Percentiles rank a stretch among this genome's conserved stretches.
Evolutionary conservation across 345 rosid genomes (phyloP).

Genomic region (Leavenworthia alabamica): DNA sequence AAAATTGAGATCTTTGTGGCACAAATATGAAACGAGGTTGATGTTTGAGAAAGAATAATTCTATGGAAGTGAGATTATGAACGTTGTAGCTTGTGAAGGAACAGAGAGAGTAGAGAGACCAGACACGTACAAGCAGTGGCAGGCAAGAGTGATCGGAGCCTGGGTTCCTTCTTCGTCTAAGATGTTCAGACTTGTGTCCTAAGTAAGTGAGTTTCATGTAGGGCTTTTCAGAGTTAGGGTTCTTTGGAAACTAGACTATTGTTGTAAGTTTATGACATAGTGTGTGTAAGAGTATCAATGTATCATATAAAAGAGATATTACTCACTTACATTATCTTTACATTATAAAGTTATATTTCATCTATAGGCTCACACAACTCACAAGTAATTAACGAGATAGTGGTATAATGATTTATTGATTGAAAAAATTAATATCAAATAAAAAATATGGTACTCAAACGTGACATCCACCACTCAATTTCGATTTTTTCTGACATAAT

Average conservation of each 20-base stretch:
- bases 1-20: not conserved
- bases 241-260: conserved; percentile 10
- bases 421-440: no score
- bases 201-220: not conserved
- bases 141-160: conserved; percentile 43
- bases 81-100: conserved; percentile 73
- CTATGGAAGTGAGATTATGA: conserved; percentile 52
- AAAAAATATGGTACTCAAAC: conserved; percentile 6
- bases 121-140: conserved; percentile 84
- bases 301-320: conserved; percentile 1
- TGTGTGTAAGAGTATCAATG: conserved; percentile 16
- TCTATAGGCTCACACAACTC: not conserved
- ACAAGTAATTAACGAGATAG: not conserved
- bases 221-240: conserved; percentile 16
- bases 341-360: not conserved
- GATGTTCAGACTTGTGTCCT: not conserved
- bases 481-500: conserved; percentile 6
- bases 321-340: not conserved
- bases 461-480: conserved; percentile 23
- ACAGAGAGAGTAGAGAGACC: conserved; percentile 74
- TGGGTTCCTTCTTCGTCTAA: conserved; percentile 48
- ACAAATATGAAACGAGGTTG: conserved; percentile 38
- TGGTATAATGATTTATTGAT: no score
- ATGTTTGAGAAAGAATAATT: conserved; percentile 61
- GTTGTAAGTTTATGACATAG: conserved; percentile 13